Base-by-base conservation (phyloP, 2,329 filamentous ascomycete species). In the Alternaria sp. region DNA sequence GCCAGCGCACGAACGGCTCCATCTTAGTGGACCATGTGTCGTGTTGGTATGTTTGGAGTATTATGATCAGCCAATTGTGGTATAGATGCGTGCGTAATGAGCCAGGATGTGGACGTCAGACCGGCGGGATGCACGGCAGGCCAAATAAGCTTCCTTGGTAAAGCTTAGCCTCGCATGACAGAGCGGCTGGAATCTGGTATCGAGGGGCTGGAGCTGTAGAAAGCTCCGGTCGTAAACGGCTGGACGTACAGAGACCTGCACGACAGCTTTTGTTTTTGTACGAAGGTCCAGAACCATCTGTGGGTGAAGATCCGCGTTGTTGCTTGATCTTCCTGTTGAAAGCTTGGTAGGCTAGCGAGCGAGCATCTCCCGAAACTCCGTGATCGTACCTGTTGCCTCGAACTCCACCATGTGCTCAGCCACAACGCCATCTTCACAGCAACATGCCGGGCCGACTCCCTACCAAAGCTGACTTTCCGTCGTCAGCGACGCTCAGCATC, bases 391-490 rank as follows among this genome's bases (percentile, higher is more conserved):
- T 27, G 25, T 41, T 56, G 30, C 40, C 34, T 43, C 34, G 38
- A 50, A 45, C 62, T 55, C 48, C 59, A 59, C 32, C 59, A 67
- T 66, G 62, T 51, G 20, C 55, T 59, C 59, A 64, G 63, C 67
- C 63, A 54, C 59, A 65, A 62, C 66, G 36, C 46, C 38, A 22
- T 50, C 44, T 27, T 54, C 44, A 14, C 57, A 40, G 55, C 65
- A 70, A 65, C 60, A 81, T 81, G 79, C 78, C 78, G 49, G 77
- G 80, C 54, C 80, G 81, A 56, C 74, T 84, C 46, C 83, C 83
- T 36, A 78, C 72, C 3, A 68, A 68, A 38, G 67, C 65, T 16
- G 82, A 85, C 71, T 84, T 85, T 53, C 74, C 81, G 10, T 66
- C 73, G 27, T 72, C 74, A 8, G 72, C 80, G 28, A 78, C 72